Base-by-base conservation (phyloP, 768 basidiomycete genomes). In the Trametes cubensis region DNA sequence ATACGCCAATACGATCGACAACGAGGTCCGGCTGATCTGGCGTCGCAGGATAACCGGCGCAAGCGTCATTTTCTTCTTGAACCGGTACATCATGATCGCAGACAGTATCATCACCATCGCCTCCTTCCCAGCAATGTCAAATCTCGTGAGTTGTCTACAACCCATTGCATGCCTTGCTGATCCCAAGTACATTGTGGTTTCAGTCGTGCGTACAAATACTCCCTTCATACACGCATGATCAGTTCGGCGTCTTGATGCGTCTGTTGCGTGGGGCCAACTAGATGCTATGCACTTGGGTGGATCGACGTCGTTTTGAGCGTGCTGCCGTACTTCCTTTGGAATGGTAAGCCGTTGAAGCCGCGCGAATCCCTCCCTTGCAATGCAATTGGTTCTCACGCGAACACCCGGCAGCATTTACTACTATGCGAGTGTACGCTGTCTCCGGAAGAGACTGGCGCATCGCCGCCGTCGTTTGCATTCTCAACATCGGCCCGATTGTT, bases 21-120 rank as follows among this genome's bases (percentile, higher is more conserved):
- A 45, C 11, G 65, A 66, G 44, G n/a, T 62, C 18, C 47, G 52
- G 28, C 52, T 59, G 14, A 48, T 66, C 20, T 66, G 65, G 65
- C 20, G 65, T 18, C 64, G 60, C 15, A 65, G 59, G 21, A 21
- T 49, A 28, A 59, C 57, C 2, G 65, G 60, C 15, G 61, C 61
- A 2, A 60, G 52, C n/a, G 18, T 66, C 6, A 6, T 66, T 1
- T 66, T 66, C 55, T 28, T 66, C 23, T 14, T 66, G 11, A 66
- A 62, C 46, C 60, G 65, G 14, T 66, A 66, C 30, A 10, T 53
- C 17, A 45, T 54, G 50, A n/a, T 60, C 17, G 6, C 50, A 6
- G 23, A 50, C 11, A 42, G 50, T 11, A n/a, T n/a, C 4, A 58
- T 58, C 48, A 57, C 56, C 3, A 3, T 57, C 21, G 56, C 28